phyloP scores from a whole-genome alignment of 2,329 filamentous ascomycete genomes.

The Nigrospora osmanthi region DNA sequence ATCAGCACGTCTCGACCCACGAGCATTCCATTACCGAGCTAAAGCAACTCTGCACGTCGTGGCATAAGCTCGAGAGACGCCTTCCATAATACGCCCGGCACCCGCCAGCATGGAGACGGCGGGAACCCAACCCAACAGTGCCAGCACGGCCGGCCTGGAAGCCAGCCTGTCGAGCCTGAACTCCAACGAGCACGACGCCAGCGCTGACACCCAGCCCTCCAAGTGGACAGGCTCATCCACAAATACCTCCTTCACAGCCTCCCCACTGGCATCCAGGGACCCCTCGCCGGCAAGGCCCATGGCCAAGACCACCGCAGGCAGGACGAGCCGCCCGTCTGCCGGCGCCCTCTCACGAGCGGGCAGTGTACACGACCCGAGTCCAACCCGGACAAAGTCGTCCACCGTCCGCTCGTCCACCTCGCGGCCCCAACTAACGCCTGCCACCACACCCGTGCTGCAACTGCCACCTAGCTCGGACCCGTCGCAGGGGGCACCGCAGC shows the following conservation, averaged over 20 bases:
- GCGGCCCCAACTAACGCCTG: constrained; percentile 60
- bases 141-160: constrained; percentile 18
- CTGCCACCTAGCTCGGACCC: constrained; percentile 56
- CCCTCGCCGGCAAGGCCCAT: constrained; percentile 17
- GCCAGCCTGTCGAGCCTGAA: constrained; percentile 23
- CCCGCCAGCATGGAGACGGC: constrained; percentile 4
- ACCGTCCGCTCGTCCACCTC: constrained; percentile 48
- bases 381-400: constrained; percentile 42
- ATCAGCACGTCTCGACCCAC: constrained; percentile 4
- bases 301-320: constrained; percentile 7
- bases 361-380: constrained; percentile 50
- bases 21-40: constrained; percentile 3
- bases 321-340: constrained; percentile 18
- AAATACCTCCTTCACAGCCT: constrained; percentile 20
- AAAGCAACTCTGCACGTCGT: constrained; percentile 4
- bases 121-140: constrained; percentile 15
- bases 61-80: constrained; percentile 2
- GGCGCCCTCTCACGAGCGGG: constrained; percentile 54
- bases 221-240: constrained; percentile 19
- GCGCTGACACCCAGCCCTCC: constrained; percentile 20
- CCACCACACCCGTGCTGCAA: constrained; percentile 59
- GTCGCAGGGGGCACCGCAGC: constrained; percentile 50
- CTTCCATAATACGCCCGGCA: constrained; percentile 1
- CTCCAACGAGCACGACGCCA: constrained; percentile 21
- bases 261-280: constrained; percentile 21